Percentiles rank a stretch among this genome's conserved stretches.
Evolutionary conservation across 208 protist genomes (phyloP).

Genomic region (Leishmania gerbilli): DNA sequence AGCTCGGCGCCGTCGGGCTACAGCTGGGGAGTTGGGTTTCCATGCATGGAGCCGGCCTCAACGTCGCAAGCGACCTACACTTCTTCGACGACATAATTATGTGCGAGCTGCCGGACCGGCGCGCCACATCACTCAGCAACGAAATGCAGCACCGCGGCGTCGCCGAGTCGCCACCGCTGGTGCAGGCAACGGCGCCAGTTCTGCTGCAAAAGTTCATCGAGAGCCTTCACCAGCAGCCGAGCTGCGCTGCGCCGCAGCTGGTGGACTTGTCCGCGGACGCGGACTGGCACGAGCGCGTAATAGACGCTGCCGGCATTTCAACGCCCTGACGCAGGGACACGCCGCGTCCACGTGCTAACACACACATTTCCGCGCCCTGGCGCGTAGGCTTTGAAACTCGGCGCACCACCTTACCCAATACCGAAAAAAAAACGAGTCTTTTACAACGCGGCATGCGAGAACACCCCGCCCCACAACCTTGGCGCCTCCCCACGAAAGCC

Average conservation of each 20-base stretch:
- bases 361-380: not conserved
- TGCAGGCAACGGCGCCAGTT: slow-evolving; percentile 13
- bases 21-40: slow-evolving; percentile 88
- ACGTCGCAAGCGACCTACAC: slow-evolving; percentile 64
- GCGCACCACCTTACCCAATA: not conserved
- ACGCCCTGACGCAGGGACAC: not conserved
- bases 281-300: slow-evolving; percentile 35
- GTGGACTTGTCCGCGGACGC: slow-evolving; percentile 33
- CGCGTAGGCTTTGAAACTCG: not conserved
- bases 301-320: slow-evolving; percentile 7
- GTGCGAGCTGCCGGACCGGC: slow-evolving; percentile 77
- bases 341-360: no score
- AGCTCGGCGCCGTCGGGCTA: slow-evolving; percentile 85
- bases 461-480: no score
- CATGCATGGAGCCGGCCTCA: slow-evolving; percentile 88
- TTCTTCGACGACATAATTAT: slow-evolving; percentile 86
- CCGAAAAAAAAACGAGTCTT: not conserved
- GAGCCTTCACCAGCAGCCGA: slow-evolving; percentile 38
- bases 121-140: slow-evolving; percentile 60
- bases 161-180: not conserved
- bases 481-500: no score
- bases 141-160: slow-evolving; percentile 35
- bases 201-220: slow-evolving; percentile 38
- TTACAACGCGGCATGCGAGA: no score
- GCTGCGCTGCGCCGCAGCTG: slow-evolving; percentile 21